Evolutionary conservation across 805 yeast genomes (phyloP).

Genomic region (Nakazawaea ernobii): DNA sequence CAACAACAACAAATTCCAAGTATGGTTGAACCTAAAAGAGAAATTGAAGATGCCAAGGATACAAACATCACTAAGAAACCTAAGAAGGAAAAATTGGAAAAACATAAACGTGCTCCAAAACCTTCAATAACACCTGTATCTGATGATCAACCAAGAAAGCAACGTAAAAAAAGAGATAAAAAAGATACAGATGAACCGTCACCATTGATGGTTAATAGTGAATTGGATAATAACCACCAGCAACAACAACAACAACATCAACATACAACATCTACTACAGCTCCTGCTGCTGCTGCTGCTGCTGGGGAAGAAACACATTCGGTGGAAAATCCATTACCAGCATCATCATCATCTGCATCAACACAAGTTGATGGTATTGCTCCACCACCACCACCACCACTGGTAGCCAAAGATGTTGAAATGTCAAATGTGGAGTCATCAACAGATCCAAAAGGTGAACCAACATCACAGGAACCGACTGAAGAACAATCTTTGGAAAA

Average conservation of each 20-base stretch:
- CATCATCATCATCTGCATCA: too few species aligned
- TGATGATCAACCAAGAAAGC: constrained; percentile 7
- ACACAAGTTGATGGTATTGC: too few species aligned
- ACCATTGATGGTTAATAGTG: constrained; percentile 2
- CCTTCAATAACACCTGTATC: constrained; percentile 3
- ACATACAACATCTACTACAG: neutral
- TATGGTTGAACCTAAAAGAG: constrained; percentile 9
- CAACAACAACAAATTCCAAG: constrained; percentile 4
- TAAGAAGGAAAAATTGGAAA: constrained; percentile 10
- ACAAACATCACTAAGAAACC: constrained; percentile 1
- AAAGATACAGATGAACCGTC: constrained; percentile 1
- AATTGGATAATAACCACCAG: neutral
- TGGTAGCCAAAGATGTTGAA: too few species aligned
- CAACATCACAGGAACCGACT: too few species aligned
- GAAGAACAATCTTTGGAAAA: too few species aligned
- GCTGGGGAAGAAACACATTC: too few species aligned
- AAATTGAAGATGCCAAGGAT: constrained; percentile 9
- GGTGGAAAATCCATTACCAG: too few species aligned
- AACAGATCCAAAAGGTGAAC: too few species aligned
- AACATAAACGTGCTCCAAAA: constrained; percentile 2
- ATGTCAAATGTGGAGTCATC: too few species aligned
- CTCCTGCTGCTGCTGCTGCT: too few species aligned
- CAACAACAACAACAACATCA: neutral
- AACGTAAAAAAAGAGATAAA: constrained; percentile 4
- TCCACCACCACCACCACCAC: too few species aligned